These are phyloP conservation scores for Naganishia friedmannii DNA, from an alignment of 768 basidiomycete genomes.

Conservation along the genomic window DNA sequence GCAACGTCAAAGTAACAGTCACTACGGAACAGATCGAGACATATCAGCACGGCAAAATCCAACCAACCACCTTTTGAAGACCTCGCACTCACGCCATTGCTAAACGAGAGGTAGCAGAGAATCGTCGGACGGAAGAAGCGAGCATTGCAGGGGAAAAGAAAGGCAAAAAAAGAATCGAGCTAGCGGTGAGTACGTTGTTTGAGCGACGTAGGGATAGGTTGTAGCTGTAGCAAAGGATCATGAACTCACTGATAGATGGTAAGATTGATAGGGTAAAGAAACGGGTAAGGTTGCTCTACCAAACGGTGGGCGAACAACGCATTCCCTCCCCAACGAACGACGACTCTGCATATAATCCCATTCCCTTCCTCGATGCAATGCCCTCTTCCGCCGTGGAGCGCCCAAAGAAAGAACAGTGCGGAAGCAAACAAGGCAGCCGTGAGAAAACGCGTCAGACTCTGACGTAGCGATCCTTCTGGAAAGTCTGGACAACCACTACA, in stretches of 20 bases:
- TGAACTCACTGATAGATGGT: constrained; percentile 20
- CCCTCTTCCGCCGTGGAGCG: no score
- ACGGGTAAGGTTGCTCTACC: neutral
- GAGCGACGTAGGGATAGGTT: constrained; percentile 10
- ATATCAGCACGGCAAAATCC: neutral
- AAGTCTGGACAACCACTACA: no score
- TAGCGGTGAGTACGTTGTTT: constrained; percentile 16
- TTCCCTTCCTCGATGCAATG: no score
- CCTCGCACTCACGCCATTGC: constrained; percentile 16
- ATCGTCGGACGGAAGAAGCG: constrained; percentile 23
- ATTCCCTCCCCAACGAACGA: neutral
- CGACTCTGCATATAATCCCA: no score
- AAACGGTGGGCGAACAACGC: neutral
- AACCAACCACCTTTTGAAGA: neutral
- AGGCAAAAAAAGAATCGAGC: constrained; percentile 1
- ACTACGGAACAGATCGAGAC: constrained; percentile 21
- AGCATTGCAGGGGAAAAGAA: constrained; percentile 10
- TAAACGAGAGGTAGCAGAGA: constrained; percentile 24
- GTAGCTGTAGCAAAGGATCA: no score
- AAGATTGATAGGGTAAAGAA: neutral
- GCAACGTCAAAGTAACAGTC: constrained; percentile 47
- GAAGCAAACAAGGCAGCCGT: no score
- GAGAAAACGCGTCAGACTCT: no score
- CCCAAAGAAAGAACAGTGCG: no score
- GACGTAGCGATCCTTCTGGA: no score